Base-by-base conservation (phyloP, 164 flowering plant genomes). In the Stephania yunnanensis region DNA sequence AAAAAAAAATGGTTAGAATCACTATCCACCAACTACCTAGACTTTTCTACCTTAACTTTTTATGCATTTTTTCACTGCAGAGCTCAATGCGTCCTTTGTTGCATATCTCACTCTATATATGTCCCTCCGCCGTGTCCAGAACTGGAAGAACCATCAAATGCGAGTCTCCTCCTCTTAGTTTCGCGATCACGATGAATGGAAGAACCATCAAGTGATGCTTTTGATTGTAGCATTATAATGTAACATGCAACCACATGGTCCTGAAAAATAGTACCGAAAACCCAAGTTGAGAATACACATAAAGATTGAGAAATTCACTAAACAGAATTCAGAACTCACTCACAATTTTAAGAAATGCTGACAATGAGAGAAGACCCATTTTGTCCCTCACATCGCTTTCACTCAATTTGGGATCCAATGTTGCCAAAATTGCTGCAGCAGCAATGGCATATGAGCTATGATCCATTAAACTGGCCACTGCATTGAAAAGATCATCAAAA, bases 391-490 rank as follows among this genome's bases (percentile, higher is more conserved):
- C 65, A 42, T 78, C 73, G 77, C 74, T 74, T 78, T 76, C 84
- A 19, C 89, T 85, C 71, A 89, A 77, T 61, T 71, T 68, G 50
- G 73, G 82, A 76, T 85, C 84, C 61, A 83, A 58, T 68, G 87
- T 83, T 70, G 82, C 77, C 70, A 91, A 79, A n/a, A 83, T 83
- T 36, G 95, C 91, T 0, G 95, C 94, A 0, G 86, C 89, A 19
- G 97, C 95, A 53, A 92, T 77, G 1, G 81, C 80, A 30, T 94
- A 91, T 4, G 95, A 94, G 8, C 87, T 77, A 78, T 86, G 74
- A 48, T 83, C 86, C 78, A 77, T 77, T 70, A 81, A 58, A 78
- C 81, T 87, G 52, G 83, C 78, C 74, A 83, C 97, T 92, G 70
- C n/a, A 82, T 46, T 79, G 31, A 50, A 17, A 69, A 66, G 10